Percentiles rank a stretch among this genome's conserved stretches.
Evolutionary conservation across 208 protist species (phyloP).

Genomic region (Leishmania gerbilli): DNA sequence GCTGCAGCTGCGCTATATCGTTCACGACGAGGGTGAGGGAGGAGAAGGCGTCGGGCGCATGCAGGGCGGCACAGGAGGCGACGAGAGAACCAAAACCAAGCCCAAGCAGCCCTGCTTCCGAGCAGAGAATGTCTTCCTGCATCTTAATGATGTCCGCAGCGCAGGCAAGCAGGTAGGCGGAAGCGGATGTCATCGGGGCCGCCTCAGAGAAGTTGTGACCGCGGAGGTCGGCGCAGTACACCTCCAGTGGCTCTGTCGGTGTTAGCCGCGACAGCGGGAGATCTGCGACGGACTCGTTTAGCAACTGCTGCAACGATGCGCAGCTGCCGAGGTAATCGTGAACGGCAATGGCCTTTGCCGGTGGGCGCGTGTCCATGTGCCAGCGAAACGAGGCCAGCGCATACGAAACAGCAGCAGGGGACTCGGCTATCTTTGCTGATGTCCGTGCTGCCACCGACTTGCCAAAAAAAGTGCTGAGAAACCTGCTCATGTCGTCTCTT

Average conservation of each 20-base stretch:
- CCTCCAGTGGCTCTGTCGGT: conserved; percentile 64
- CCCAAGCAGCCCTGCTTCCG: conserved; percentile 50
- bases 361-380: conserved; percentile 75
- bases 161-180: conserved; percentile 41
- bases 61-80: conserved; percentile 54
- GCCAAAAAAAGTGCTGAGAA: conserved; percentile 34
- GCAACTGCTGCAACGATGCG: conserved; percentile 55
- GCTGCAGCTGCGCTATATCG: conserved; percentile 40
- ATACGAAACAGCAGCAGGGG: conserved; percentile 45
- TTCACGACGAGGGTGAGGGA: conserved; percentile 71
- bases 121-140: conserved; percentile 48
- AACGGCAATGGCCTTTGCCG: conserved; percentile 65
- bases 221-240: conserved; percentile 81
- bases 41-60: conserved; percentile 53
- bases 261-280: conserved; percentile 49
- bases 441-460: conserved; percentile 8
- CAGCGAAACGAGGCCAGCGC: conserved; percentile 71
- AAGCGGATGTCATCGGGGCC: conserved; percentile 17
- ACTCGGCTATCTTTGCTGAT: conserved; percentile 22
- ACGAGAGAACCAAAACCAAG: conserved; percentile 83
- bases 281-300: conserved; percentile 48
- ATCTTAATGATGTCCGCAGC: conserved; percentile 65
- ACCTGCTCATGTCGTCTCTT: conserved; percentile 24
- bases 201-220: conserved; percentile 67
- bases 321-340: conserved; percentile 79